Percentiles rank a stretch among this genome's conserved stretches.
Evolutionary conservation across 441 rosid genomes (phyloP).

Genomic region (Pelargonium fulgidum): DNA sequence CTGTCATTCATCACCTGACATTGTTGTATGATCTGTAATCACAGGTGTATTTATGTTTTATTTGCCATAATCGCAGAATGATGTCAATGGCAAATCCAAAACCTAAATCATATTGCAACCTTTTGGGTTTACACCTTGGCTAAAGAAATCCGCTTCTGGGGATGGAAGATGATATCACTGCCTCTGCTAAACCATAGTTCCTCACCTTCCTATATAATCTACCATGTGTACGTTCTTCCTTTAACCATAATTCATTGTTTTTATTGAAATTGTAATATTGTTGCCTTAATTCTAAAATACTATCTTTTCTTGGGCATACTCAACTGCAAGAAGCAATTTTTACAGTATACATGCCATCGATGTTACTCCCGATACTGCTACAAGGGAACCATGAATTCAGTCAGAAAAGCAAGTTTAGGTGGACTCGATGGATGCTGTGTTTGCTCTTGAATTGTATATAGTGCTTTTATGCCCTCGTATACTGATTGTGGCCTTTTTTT

Average conservation of each 20-base stretch:
- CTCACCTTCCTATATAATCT: slow-evolving; percentile 48
- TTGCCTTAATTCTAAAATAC: neutral
- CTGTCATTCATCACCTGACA: too few relatives aligned
- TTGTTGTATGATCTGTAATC: too few relatives aligned
- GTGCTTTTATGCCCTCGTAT: neutral
- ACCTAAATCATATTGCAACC: too few relatives aligned
- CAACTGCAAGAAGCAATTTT: slow-evolving; percentile 82
- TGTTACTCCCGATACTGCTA: slow-evolving; percentile 86
- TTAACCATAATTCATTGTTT: neutral
- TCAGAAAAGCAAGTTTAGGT: too few relatives aligned
- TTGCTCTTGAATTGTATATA: neutral
- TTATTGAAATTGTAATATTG: neutral
- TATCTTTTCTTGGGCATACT: neutral
- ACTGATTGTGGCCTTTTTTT: neutral
- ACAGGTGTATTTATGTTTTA: too few relatives aligned
- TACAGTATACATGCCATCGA: slow-evolving; percentile 89
- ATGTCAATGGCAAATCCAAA: too few relatives aligned
- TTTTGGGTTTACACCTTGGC: too few relatives aligned
- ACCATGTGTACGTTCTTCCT: slow-evolving; percentile 54
- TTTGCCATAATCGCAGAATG: too few relatives aligned
- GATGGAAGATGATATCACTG: slow-evolving; percentile 37
- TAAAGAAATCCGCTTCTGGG: neutral
- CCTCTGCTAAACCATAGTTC: slow-evolving; percentile 37
- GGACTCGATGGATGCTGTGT: neutral
- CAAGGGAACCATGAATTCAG: slow-evolving; percentile 33